A percentile compares a stretch with the other conserved stretches of the same genome.
phyloP scores from a whole-genome alignment of 2,329 filamentous ascomycete species.

The Elsinoe batatas region DNA sequence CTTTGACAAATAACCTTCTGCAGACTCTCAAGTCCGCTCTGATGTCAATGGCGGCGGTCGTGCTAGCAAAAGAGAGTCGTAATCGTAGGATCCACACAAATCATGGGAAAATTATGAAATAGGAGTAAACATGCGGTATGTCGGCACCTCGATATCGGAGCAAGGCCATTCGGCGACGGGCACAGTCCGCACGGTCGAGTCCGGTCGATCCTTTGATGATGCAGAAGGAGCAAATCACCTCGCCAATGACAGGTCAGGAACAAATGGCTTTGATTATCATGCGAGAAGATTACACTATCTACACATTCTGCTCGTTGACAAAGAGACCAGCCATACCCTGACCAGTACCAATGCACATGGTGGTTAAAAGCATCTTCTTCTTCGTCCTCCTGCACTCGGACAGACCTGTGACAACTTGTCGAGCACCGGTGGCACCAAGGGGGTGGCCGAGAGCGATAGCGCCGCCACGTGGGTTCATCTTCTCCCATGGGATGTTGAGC shows the following conservation, averaged over 20 bases:
- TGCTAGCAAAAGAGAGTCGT: too few relatives aligned
- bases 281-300: conserved; percentile 14
- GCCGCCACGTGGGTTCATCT: conserved; percentile 73
- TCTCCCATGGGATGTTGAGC: conserved; percentile 59
- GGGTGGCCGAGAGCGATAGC: conserved; percentile 78
- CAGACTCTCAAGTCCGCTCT: background rate
- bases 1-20: background rate
- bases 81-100: too few relatives aligned
- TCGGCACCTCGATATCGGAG: conserved; percentile 4
- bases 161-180: conserved; percentile 1
- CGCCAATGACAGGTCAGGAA: background rate
- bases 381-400: conserved; percentile 74
- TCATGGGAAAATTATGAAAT: background rate
- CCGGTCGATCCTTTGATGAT: too few relatives aligned
- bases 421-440: conserved; percentile 64
- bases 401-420: conserved; percentile 82
- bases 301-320: conserved; percentile 50
- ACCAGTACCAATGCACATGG: conserved; percentile 70
- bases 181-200: background rate
- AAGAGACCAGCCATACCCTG: conserved; percentile 59
- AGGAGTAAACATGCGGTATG: conserved; percentile 3
- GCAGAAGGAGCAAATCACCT: background rate
- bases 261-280: conserved; percentile 1
- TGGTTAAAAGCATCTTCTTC: conserved; percentile 85
- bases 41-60: too few relatives aligned